Evolutionary conservation across 2,329 filamentous ascomycete species (phyloP).

Genomic region (Trichoderma atrobrunneum): DNA sequence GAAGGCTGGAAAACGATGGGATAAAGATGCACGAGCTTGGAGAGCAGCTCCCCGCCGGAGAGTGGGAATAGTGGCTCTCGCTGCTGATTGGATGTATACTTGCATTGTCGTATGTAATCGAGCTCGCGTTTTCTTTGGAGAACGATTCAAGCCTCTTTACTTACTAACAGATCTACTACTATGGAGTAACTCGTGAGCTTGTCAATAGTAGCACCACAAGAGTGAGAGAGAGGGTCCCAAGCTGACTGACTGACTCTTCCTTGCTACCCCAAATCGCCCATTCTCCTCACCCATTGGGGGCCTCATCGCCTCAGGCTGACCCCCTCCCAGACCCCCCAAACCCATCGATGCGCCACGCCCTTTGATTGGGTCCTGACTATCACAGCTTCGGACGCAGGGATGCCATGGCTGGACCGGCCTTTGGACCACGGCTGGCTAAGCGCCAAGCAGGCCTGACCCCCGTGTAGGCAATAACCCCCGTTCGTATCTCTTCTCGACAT

Average conservation of each 20-base stretch:
- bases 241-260: neutral
- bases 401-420: neutral
- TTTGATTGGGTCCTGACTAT: neutral
- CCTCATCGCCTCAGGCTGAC: neutral
- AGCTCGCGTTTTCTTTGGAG: neutral
- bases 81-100: neutral
- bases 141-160: neutral
- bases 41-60: neutral
- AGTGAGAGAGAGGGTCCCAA: neutral
- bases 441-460: neutral
- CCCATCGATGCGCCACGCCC: neutral
- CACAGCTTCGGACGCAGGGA: neutral
- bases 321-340: neutral
- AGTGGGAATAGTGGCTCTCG: neutral
- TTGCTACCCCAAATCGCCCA: neutral
- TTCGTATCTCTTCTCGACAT: neutral
- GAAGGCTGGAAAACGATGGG: constrained; percentile 10
- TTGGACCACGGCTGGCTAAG: neutral
- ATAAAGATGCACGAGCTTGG: neutral
- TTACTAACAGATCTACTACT: neutral
- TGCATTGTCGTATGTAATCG: neutral
- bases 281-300: neutral
- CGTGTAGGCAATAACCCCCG: neutral
- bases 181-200: neutral
- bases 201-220: neutral